phyloP scores from a whole-genome alignment of 2,329 filamentous ascomycete genomes.

The Clonostachys sp. region DNA sequence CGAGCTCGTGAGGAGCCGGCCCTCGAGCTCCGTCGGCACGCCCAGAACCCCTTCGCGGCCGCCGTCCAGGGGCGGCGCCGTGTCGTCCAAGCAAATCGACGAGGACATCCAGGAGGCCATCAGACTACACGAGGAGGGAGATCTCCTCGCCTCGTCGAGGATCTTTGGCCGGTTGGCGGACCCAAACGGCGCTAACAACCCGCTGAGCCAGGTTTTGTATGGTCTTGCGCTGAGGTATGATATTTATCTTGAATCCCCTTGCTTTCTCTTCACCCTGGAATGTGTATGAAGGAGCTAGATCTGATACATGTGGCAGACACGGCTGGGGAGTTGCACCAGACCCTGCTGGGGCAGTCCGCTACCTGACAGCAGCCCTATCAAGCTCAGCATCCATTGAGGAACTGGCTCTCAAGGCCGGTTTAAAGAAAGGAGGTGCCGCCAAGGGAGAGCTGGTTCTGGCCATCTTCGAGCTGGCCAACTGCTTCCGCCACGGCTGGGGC shows the following conservation, averaged over 20 bases:
- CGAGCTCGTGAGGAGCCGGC: slow-evolving; percentile 36
- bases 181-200: slow-evolving; percentile 81
- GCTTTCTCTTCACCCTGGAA: background rate
- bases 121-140: slow-evolving; percentile 79
- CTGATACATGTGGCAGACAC: slow-evolving; percentile 54
- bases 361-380: slow-evolving; percentile 81
- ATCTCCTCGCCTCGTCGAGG: slow-evolving; percentile 73
- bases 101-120: slow-evolving; percentile 93
- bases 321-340: slow-evolving; percentile 85
- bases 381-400: slow-evolving; percentile 87
- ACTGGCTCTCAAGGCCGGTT: slow-evolving; percentile 76
- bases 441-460: slow-evolving; percentile 96
- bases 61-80: slow-evolving; percentile 11
- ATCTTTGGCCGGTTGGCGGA: slow-evolving; percentile 84
- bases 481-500: slow-evolving; percentile 93
- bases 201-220: slow-evolving; percentile 91
- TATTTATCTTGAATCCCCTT: slow-evolving; percentile 8
- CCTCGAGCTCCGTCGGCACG: slow-evolving; percentile 19
- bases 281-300: too few relatives aligned
- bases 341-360: slow-evolving; percentile 69
- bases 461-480: slow-evolving; percentile 92
- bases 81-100: slow-evolving; percentile 51
- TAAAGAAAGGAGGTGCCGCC: slow-evolving; percentile 88
- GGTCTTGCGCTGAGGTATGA: slow-evolving; percentile 81
- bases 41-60: slow-evolving; percentile 3